Evolutionary conservation across 2,329 filamentous ascomycete genomes (phyloP), one percentile per base, ranked within the genome.

Genomic region (Trichoderma simmonsii): DNA sequence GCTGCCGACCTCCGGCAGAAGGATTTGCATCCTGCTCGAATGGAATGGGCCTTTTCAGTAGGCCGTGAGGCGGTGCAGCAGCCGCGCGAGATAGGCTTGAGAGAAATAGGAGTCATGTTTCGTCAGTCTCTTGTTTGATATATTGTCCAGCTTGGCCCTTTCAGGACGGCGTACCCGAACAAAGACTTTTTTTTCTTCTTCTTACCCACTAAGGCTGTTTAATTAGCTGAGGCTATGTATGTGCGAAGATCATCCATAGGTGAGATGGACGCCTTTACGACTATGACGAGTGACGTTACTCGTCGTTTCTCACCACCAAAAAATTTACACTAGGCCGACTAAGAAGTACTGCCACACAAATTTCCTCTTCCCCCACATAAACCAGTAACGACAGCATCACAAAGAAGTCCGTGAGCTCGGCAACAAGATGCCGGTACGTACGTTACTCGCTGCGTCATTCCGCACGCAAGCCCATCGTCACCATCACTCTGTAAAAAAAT

Each of bases 341-440:
- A 43, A 18, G 39, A 43, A 24, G 26, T 69, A 34, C 56, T n/a
- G 59, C 68, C 59, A 63, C 69, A 60, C 48, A 71, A 71, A 64
- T 63, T 34, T 63, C 43, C 43, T 65, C 36, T 63, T 57, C 51
- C 28, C 51, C 69, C 61, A 51, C 69, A 71, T 71, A 48, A 56
- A 32, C 26, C 56, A 32, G 57, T 34, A 34, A 32, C 63, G 28
- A 64, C 59, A 68, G 28, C 24, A 36, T 56, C 64, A 26, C 34
- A 18, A 69, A 18, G 57, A 43, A 62, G 24, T 59, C 32, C 34
- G 43, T 39, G 60, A 65, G 14, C 28, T 60, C 71, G 71, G 65
- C 71, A 64, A 72, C 71, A 66, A 62, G 32, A 73, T 73, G 72
- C 72, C 72, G 72, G 72, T 73, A 73, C 69, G 72, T 71, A 73